Conservation (phyloP, 192 early-diverging fungal genomes). For the Lobulomyces angularis region DNA sequence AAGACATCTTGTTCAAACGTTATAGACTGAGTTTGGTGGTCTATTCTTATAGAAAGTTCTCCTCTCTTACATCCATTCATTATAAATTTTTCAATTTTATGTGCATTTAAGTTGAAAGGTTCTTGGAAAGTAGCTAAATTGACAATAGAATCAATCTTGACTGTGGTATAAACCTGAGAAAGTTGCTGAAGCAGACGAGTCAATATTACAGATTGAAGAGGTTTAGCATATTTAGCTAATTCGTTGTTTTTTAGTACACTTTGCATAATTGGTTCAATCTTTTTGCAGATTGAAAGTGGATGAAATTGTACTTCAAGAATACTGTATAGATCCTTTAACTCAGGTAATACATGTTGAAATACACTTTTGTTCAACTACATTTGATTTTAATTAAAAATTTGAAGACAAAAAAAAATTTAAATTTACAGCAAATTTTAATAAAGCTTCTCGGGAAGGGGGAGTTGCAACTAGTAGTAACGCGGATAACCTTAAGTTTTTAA, state of each 20-base stretch:
- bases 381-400: background rate
- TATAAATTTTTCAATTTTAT: constrained; percentile 93
- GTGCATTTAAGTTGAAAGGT: constrained; percentile 70
- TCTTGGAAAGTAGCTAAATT: constrained; percentile 77
- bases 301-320: constrained; percentile 98
- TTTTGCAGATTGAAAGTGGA: constrained; percentile 94
- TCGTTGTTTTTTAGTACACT: constrained; percentile 60
- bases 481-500: constrained; percentile 64
- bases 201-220: constrained; percentile 89
- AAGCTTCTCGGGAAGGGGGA: constrained; percentile 74
- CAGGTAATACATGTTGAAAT: constrained; percentile 70
- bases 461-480: constrained; percentile 72
- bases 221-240: constrained; percentile 77
- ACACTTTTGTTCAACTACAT: constrained; percentile 62
- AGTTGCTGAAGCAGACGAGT: constrained; percentile 95
- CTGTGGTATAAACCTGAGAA: constrained; percentile 94
- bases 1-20: constrained; percentile 91
- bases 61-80: constrained; percentile 96
- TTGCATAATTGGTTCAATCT: constrained; percentile 70
- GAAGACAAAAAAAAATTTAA: background rate
- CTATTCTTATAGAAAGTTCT: constrained; percentile 87
- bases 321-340: constrained; percentile 85
- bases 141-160: constrained; percentile 89
- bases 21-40: constrained; percentile 79
- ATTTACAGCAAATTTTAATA: constrained; percentile 72